Base-by-base conservation (phyloP, 2,329 filamentous ascomycete species). In the Blastomyces emzantsi region DNA sequence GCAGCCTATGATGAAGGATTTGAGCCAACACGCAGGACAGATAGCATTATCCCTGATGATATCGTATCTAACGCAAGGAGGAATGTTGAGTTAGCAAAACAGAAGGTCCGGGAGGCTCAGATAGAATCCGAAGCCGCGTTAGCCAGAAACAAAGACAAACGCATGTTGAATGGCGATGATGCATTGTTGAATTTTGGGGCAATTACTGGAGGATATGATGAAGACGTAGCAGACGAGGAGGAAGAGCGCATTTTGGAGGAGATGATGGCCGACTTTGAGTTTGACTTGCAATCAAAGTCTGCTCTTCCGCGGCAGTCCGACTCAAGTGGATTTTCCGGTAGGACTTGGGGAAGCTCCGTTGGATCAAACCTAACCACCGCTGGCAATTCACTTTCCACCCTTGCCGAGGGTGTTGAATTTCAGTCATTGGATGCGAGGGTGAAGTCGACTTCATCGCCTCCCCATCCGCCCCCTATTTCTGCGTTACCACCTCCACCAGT, bases 1-100 rank as follows among this genome's bases (percentile, higher is more conserved):
- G 93, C 93, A 60, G 94, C 93, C 5, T 99, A 97, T 74, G 89
- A 96, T 73, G 92, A 97, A 66, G 90, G 90, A 0, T 90, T 91
- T 67, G 92, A 96, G 72, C 89, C 89, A 3, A 85, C 52, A 3
- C 59, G 39, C 39, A 36, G 51, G 15, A 39, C 45, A 19, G 62
- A 65, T 39, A 57, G 47, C 15, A 57, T 64, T 22, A 60, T 62
- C 5, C 43, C 57, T 36, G 70, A 75, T 65, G 71, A 76, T 64
- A 66, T 77, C 39, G 71, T 77, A 61, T 70, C 72, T 0, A 84
- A 83, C 66, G 83, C 85, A 2, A 78, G 87, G 69, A 81, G 84
- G 51, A 88, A 85, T 69, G 86, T 92, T 4, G 88, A 93, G 73
- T 71, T 90, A 55, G 89, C 90, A 2, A 90, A 90, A 72, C 87